A percentile compares a stretch with the other conserved stretches of the same genome.
Conservation (phyloP, 2,329 filamentous ascomycete genomes). For the Gaeumannomyces tritici region DNA sequence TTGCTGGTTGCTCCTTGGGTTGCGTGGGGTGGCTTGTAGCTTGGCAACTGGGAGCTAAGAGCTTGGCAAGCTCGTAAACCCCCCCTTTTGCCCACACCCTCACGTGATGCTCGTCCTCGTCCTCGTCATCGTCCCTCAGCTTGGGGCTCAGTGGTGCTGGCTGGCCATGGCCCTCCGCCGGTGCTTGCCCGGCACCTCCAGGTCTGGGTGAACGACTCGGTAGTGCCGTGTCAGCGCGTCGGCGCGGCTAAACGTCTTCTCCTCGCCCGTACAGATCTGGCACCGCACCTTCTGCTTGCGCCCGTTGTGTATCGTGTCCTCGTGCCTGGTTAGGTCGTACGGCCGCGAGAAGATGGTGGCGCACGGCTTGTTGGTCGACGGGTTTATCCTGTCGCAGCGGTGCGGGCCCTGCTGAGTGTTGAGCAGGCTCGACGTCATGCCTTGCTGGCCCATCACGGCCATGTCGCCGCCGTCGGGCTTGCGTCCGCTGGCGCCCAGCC, state of each 20-base stretch:
- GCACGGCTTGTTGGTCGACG: conserved; percentile 89
- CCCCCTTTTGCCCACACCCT: too few relatives aligned
- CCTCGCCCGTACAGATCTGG: conserved; percentile 74
- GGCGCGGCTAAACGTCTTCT: conserved; percentile 93
- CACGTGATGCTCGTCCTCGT: not conserved
- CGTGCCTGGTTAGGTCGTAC: conserved; percentile 92
- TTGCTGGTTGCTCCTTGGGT: too few relatives aligned
- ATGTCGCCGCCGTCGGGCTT: not conserved
- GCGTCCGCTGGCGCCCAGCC: conserved; percentile 26
- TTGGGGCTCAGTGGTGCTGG: not conserved
- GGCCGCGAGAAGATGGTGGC: conserved; percentile 90
- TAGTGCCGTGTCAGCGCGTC: conserved; percentile 93
- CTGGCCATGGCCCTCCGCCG: conserved; percentile 23
- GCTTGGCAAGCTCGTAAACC: too few relatives aligned
- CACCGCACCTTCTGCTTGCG: conserved; percentile 93
- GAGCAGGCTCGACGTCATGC: conserved; percentile 45
- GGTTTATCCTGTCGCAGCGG: conserved; percentile 86
- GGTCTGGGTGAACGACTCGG: conserved; percentile 84
- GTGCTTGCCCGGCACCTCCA: conserved; percentile 65
- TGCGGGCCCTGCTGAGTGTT: conserved; percentile 92
- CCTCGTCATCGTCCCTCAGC: not conserved
- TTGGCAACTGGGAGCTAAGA: too few relatives aligned
- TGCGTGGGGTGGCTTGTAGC: not conserved
- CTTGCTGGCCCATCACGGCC: conserved; percentile 15
- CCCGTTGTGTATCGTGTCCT: conserved; percentile 94